Evolutionary conservation across 2,329 filamentous ascomycete species (phyloP).

Genomic region (Scedosporium dehoogii): DNA sequence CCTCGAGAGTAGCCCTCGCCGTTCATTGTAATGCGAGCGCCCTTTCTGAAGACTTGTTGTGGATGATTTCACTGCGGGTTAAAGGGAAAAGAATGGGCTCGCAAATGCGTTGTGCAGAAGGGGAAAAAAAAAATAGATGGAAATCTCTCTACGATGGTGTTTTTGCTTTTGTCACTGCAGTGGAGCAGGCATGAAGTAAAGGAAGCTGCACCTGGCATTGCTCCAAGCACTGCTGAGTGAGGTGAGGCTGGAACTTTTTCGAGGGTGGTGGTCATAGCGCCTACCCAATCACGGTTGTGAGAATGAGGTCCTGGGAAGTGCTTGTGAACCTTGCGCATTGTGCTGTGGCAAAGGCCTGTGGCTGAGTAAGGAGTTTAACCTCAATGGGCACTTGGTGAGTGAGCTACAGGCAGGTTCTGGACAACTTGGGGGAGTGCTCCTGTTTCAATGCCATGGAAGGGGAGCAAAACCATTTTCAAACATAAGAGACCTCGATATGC

Average conservation of each 20-base stretch:
- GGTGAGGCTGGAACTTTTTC: slow-evolving; percentile 7
- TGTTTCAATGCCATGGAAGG: too few relatives aligned
- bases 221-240: background rate
- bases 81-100: background rate
- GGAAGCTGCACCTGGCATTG: background rate
- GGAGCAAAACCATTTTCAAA: too few relatives aligned
- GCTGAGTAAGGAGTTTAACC: too few relatives aligned
- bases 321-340: too few relatives aligned
- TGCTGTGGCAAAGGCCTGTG: too few relatives aligned
- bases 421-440: too few relatives aligned
- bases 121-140: slow-evolving; percentile 3
- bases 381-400: too few relatives aligned
- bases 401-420: too few relatives aligned
- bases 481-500: too few relatives aligned
- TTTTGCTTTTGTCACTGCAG: background rate
- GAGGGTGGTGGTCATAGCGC: background rate
- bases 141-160: background rate
- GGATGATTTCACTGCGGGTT: background rate
- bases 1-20: slow-evolving; percentile 76
- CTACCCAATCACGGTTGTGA: background rate
- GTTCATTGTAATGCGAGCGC: slow-evolving; percentile 53
- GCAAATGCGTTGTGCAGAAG: background rate
- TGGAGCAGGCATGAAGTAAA: background rate
- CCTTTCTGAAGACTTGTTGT: background rate
- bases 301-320: background rate